phyloP scores from a whole-genome alignment of 2,329 filamentous ascomycete genomes.

The Trichoderma sp. region DNA sequence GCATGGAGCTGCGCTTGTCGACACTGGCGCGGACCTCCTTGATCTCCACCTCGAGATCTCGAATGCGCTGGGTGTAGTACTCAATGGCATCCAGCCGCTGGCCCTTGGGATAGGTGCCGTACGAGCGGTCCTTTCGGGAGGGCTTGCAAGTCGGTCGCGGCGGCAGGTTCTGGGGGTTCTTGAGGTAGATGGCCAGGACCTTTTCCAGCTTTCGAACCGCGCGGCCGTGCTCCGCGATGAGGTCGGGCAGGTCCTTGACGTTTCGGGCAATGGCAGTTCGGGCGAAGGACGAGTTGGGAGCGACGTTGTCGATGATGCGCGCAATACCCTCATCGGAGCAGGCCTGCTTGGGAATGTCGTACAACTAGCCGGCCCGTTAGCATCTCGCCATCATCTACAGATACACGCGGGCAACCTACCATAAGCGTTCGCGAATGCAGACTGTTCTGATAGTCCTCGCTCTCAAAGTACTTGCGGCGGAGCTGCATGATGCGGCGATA shows the following conservation, averaged over 20 bases:
- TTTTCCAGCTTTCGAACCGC: slow-evolving; percentile 81
- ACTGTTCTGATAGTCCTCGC: slow-evolving; percentile 83
- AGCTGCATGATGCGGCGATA: slow-evolving; percentile 74
- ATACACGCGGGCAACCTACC: slow-evolving; percentile 45
- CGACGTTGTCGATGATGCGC: slow-evolving; percentile 77
- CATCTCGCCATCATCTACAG: not conserved
- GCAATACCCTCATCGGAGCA: slow-evolving; percentile 85
- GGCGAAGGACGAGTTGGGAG: slow-evolving; percentile 76
- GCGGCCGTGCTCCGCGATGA: slow-evolving; percentile 82
- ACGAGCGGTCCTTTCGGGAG: slow-evolving; percentile 75
- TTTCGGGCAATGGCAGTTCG: slow-evolving; percentile 85
- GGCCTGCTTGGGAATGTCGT: slow-evolving; percentile 77
- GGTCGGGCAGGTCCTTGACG: slow-evolving; percentile 81
- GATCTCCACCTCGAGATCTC: slow-evolving; percentile 79
- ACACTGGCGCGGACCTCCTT: slow-evolving; percentile 79
- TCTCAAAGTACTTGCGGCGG: slow-evolving; percentile 79
- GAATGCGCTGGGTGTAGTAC: slow-evolving; percentile 84
- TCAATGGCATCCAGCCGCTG: slow-evolving; percentile 92
- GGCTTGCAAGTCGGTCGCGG: slow-evolving; percentile 77
- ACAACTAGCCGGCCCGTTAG: slow-evolving; percentile 54
- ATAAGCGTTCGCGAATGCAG: slow-evolving; percentile 74
- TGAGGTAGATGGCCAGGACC: slow-evolving; percentile 85
- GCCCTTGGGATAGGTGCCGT: slow-evolving; percentile 62
- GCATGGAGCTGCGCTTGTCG: slow-evolving; percentile 84
- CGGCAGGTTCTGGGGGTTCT: slow-evolving; percentile 80